These are phyloP conservation scores for Steccherinum ochraceum DNA, from an alignment of 768 basidiomycete species.

Conservation along the genomic window DNA sequence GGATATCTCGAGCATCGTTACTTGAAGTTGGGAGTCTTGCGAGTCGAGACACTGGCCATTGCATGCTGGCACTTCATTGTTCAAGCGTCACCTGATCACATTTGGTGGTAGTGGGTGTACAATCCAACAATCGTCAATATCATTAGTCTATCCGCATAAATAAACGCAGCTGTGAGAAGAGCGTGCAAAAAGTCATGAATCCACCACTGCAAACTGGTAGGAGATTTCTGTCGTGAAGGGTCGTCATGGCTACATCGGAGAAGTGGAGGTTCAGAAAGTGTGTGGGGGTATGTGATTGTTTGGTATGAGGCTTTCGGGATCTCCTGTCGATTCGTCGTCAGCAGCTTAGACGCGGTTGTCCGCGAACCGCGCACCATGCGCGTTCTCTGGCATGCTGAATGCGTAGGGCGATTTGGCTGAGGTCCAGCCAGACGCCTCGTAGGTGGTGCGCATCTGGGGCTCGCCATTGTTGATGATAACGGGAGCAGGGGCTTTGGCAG, in stretches of 20 bases:
- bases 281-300: not conserved
- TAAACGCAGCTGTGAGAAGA: not conserved
- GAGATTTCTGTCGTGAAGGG: not conserved
- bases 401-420: slow-evolving; percentile 11
- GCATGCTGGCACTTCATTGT: no score
- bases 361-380: not conserved
- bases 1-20: no score
- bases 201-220: not conserved
- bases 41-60: no score
- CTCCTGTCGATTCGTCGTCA: not conserved
- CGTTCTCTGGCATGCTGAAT: slow-evolving; percentile 7
- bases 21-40: no score
- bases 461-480: slow-evolving; percentile 14
- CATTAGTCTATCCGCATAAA: not conserved
- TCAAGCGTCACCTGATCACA: no score
- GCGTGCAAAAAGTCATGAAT: not conserved
- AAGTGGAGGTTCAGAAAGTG: no score
- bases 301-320: not conserved
- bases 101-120: no score
- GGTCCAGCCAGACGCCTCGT: slow-evolving; percentile 12
- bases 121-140: no score
- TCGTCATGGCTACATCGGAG: no score
- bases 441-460: slow-evolving; percentile 12
- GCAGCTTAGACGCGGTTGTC: not conserved
- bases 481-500: slow-evolving; percentile 2